phyloP scores from a whole-genome alignment of 2,329 filamentous ascomycete species.

The Aureobasidium sp. region DNA sequence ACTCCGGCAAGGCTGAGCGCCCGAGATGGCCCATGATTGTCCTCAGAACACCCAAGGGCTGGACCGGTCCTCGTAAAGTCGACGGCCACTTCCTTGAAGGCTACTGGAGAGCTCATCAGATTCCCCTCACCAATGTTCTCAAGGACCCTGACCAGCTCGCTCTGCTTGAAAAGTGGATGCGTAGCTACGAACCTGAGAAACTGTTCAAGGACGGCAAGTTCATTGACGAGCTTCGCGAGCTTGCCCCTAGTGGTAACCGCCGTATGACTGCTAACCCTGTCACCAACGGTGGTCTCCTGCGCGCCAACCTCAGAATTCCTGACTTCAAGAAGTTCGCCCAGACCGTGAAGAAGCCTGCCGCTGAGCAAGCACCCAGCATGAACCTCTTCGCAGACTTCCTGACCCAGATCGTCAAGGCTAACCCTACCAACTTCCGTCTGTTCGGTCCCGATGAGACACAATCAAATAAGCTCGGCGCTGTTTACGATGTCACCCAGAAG shows the following conservation, averaged over 20 bases:
- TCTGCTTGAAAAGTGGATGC: slow-evolving; percentile 68
- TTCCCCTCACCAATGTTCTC: slow-evolving; percentile 63
- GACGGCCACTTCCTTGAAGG: slow-evolving; percentile 63
- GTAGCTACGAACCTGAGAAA: slow-evolving; percentile 63
- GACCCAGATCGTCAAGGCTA: slow-evolving; percentile 57
- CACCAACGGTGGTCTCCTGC: slow-evolving; percentile 60
- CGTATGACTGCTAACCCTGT: slow-evolving; percentile 74
- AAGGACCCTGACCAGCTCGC: slow-evolving; percentile 57
- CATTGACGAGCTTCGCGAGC: slow-evolving; percentile 51
- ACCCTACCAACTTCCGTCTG: slow-evolving; percentile 61
- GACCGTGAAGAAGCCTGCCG: slow-evolving; percentile 52
- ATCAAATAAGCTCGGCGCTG: slow-evolving; percentile 65
- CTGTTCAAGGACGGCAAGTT: slow-evolving; percentile 60
- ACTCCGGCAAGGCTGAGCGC: slow-evolving; percentile 59
- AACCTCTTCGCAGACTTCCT: slow-evolving; percentile 59
- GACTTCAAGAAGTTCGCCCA: slow-evolving; percentile 62
- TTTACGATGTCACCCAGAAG: slow-evolving; percentile 69
- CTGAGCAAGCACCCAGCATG: slow-evolving; percentile 55
- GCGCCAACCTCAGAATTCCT: slow-evolving; percentile 59
- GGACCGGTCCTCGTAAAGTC: slow-evolving; percentile 66
- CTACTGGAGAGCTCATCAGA: slow-evolving; percentile 71
- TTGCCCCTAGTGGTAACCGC: slow-evolving; percentile 56
- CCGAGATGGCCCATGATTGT: slow-evolving; percentile 74
- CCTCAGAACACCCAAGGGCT: slow-evolving; percentile 69
- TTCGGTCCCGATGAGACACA: slow-evolving; percentile 76